A percentile compares a stretch with the other conserved stretches of the same genome.
Evolutionary conservation across 768 basidiomycete species (phyloP).

Genomic region (Boletus tylopilopsis): DNA sequence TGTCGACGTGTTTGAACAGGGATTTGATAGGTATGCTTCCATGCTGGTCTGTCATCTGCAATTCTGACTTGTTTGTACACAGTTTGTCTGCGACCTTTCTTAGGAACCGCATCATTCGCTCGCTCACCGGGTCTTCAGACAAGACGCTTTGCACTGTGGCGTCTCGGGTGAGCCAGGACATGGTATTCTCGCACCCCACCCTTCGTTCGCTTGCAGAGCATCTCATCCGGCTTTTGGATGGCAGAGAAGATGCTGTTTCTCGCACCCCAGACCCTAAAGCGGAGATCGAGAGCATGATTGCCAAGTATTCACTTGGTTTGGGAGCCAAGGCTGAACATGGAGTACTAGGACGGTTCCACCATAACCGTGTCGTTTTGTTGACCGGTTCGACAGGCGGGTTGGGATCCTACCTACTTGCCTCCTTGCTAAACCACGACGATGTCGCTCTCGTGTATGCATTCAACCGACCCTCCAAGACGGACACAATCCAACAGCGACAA

Average conservation of each 20-base stretch:
- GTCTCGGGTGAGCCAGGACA: slow-evolving; percentile 30
- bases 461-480: slow-evolving; percentile 22
- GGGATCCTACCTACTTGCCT: slow-evolving; percentile 35
- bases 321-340: neutral
- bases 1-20: no score
- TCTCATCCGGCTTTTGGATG: slow-evolving; percentile 10
- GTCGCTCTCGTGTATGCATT: slow-evolving; percentile 28
- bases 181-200: slow-evolving; percentile 43
- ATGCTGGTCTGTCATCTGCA: no score
- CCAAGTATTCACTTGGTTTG: slow-evolving; percentile 31
- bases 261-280: neutral
- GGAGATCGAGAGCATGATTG: slow-evolving; percentile 34
- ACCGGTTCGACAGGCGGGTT: slow-evolving; percentile 34
- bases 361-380: slow-evolving; percentile 28
- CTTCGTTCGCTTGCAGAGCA: slow-evolving; percentile 31
- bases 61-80: no score
- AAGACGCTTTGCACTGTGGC: slow-evolving; percentile 10
- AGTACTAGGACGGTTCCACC: neutral
- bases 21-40: no score
- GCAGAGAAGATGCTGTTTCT: neutral
- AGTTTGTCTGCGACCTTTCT: slow-evolving; percentile 28
- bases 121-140: slow-evolving; percentile 18
- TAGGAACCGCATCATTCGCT: slow-evolving; percentile 36
- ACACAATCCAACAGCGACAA: slow-evolving; percentile 6
- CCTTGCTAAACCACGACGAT: slow-evolving; percentile 28